These are phyloP conservation scores for Tolypocladium amazonense DNA, from an alignment of 2,329 filamentous ascomycete species.

Conservation along the genomic window DNA sequence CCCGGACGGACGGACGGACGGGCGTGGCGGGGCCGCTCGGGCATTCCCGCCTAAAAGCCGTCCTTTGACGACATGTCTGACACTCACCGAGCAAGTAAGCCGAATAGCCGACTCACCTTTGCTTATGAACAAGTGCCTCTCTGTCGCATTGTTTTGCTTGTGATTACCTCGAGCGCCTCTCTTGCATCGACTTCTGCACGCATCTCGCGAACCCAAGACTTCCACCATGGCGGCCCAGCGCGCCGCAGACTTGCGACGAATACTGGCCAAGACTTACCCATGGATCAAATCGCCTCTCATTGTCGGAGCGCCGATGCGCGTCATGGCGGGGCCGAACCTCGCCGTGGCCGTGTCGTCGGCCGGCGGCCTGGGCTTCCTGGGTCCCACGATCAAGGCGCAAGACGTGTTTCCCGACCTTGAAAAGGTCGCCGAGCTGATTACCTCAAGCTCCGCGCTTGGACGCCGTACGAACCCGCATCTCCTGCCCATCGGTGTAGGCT, in stretches of 20 bases:
- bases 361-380: slow-evolving; percentile 52
- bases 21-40: no score
- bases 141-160: no score
- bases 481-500: slow-evolving; percentile 36
- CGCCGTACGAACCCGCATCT: slow-evolving; percentile 1
- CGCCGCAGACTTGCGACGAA: background rate
- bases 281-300: slow-evolving; percentile 37
- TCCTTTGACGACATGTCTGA: no score
- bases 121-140: background rate
- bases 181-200: background rate
- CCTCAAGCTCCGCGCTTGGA: slow-evolving; percentile 5
- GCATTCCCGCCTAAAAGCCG: background rate
- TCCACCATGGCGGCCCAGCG: background rate
- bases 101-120: background rate
- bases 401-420: slow-evolving; percentile 19
- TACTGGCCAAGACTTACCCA: slow-evolving; percentile 9
- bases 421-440: slow-evolving; percentile 13
- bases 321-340: slow-evolving; percentile 44
- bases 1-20: background rate
- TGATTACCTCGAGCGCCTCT: no score
- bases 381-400: slow-evolving; percentile 23
- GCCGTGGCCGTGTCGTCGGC: slow-evolving; percentile 57
- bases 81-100: background rate
- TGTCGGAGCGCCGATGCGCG: slow-evolving; percentile 57
- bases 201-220: background rate